phyloP scores from a whole-genome alignment of 495 filamentous ascomycete species.

The Corynascus novoguineensis region DNA sequence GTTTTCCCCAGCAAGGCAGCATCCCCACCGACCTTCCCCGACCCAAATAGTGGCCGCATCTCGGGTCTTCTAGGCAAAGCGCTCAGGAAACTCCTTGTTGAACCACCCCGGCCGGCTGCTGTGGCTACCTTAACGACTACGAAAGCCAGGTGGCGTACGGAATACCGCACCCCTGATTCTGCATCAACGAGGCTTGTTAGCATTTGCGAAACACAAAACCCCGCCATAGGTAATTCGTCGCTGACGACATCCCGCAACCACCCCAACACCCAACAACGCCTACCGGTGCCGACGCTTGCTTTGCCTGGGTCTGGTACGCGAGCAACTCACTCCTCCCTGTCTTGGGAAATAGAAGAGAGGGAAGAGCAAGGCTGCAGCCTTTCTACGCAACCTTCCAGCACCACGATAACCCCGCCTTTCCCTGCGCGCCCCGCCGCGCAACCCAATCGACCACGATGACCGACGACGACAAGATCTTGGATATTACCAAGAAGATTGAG shows the following conservation, averaged over 20 bases:
- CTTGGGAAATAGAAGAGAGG: background rate
- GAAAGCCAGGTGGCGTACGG: too few species aligned
- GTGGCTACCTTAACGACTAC: too few species aligned
- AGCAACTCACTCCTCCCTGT: background rate
- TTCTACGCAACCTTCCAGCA: background rate
- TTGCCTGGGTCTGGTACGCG: background rate
- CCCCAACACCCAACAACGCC: conserved; percentile 6
- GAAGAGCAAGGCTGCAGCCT: background rate
- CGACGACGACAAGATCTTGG: conserved; percentile 76
- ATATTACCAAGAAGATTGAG: conserved; percentile 96
- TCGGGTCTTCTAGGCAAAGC: background rate
- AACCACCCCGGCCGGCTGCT: background rate
- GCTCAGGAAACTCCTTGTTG: conserved; percentile 1
- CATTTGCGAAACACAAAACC: conserved; percentile 36
- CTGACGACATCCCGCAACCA: conserved; percentile 29
- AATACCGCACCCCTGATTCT: background rate
- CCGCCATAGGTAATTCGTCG: conserved; percentile 31
- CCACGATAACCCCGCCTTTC: conserved; percentile 10
- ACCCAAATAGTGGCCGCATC: background rate
- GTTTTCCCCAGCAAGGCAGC: background rate
- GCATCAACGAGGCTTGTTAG: conserved; percentile 21
- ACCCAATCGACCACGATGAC: conserved; percentile 48
- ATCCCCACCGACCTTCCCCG: background rate
- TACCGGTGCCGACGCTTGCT: conserved; percentile 4
- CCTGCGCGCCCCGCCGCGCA: conserved; percentile 37